These are phyloP conservation scores for Pouteria campechiana DNA, from an alignment of 179 eudicot genomes.

Conservation along the genomic window DNA sequence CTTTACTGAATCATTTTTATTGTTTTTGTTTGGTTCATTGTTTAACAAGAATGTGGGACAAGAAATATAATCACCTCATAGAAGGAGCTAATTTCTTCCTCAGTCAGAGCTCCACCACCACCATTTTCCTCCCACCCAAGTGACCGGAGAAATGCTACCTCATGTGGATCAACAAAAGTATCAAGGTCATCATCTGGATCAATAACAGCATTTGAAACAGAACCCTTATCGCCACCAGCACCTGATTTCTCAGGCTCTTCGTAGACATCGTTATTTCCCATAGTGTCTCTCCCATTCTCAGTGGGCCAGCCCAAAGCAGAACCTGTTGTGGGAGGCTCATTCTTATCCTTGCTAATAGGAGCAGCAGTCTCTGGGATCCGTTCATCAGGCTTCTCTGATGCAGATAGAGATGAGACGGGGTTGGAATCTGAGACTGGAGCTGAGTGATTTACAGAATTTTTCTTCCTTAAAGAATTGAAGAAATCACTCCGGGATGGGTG, in stretches of 20 bases:
- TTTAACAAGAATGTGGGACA: no score
- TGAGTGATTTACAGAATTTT: conserved; percentile 30
- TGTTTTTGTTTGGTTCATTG: no score
- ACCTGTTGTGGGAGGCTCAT: not conserved
- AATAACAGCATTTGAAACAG: conserved; percentile 15
- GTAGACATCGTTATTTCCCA: conserved; percentile 26
- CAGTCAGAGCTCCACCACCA: conserved; percentile 71
- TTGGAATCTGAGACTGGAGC: conserved; percentile 22
- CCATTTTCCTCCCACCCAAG: conserved; percentile 80
- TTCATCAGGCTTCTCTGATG: conserved; percentile 24
- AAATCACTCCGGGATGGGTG: conserved; percentile 60
- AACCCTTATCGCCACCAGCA: conserved; percentile 10
- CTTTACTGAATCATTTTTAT: no score
- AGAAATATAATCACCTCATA: no score
- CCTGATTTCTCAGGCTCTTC: conserved; percentile 9
- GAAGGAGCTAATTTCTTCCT: conserved; percentile 71
- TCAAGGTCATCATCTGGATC: conserved; percentile 15
- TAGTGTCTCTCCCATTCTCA: conserved; percentile 16
- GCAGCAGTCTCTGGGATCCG: conserved; percentile 11
- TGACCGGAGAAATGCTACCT: conserved; percentile 69
- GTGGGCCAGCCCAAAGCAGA: conserved; percentile 2
- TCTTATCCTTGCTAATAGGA: conserved; percentile 7
- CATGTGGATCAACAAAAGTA: conserved; percentile 53
- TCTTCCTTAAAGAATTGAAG: conserved; percentile 68
- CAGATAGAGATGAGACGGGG: conserved; percentile 14